These are phyloP conservation scores for Clarireedia hainanense DNA, from an alignment of 2,329 filamentous ascomycete genomes.

Conservation along the genomic window DNA sequence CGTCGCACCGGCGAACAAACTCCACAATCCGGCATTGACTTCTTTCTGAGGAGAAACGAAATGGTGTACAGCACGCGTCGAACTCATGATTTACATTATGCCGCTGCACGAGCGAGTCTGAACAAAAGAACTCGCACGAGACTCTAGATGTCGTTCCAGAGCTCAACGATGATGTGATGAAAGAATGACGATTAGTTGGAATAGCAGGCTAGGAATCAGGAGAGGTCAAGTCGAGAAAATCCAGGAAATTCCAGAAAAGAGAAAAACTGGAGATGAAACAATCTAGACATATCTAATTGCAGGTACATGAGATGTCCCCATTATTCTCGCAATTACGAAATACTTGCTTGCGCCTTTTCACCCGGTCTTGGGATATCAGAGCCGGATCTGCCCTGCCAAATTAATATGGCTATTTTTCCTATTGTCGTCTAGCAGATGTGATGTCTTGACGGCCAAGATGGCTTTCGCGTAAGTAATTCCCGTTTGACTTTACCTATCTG, in stretches of 20 bases:
- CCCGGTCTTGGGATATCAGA: neutral
- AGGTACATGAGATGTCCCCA: too few relatives aligned
- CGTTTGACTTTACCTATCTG: neutral
- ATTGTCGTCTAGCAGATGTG: too few relatives aligned
- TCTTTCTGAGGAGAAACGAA: conserved; percentile 16
- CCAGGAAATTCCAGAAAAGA: too few relatives aligned
- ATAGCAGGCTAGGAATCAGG: too few relatives aligned
- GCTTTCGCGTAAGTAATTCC: neutral
- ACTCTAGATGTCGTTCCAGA: too few relatives aligned
- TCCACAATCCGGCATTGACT: conserved; percentile 16
- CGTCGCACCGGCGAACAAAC: conserved; percentile 13
- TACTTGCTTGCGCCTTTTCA: neutral
- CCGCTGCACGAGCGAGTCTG: neutral
- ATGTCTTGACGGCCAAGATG: too few relatives aligned
- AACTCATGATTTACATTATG: conserved; percentile 13
- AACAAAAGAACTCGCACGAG: neutral
- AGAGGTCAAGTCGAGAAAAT: too few relatives aligned
- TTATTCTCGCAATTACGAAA: neutral
- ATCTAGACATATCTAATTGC: too few relatives aligned
- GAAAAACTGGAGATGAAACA: too few relatives aligned
- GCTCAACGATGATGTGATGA: too few relatives aligned
- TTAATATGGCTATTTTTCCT: neutral
- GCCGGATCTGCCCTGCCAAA: neutral
- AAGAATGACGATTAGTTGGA: too few relatives aligned
- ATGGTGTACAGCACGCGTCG: conserved; percentile 9